These are phyloP conservation scores for Rhizopus stolonifer DNA, from an alignment of 371 early-diverging fungal genomes.

Conservation along the genomic window DNA sequence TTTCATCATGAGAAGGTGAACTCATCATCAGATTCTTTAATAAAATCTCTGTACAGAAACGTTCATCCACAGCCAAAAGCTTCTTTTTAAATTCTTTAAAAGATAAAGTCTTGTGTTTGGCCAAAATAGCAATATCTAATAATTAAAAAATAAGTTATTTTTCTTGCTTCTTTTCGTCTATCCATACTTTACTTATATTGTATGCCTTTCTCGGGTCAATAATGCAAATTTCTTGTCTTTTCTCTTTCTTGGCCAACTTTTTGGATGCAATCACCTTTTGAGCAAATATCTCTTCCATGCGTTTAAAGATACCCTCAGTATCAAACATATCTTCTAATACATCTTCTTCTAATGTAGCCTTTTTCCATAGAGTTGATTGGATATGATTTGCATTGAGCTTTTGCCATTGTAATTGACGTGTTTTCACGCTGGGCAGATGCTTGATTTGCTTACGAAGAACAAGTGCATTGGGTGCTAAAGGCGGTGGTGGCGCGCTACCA, in stretches of 20 bases:
- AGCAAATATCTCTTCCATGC: constrained; percentile 75
- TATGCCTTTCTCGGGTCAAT: constrained; percentile 77
- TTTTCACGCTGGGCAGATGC: constrained; percentile 67
- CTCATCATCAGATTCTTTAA: constrained; percentile 66
- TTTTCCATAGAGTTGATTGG: constrained; percentile 60
- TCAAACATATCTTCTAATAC: constrained; percentile 47
- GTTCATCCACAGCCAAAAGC: constrained; percentile 66
- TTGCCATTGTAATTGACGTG: constrained; percentile 85
- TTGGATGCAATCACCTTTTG: constrained; percentile 59
- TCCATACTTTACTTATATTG: constrained; percentile 72
- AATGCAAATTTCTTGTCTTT: constrained; percentile 58
- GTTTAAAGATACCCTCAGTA: constrained; percentile 63
- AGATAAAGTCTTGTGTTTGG: constrained; percentile 64
- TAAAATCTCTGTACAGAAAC: constrained; percentile 66
- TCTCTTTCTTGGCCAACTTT: constrained; percentile 29
- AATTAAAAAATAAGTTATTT: not conserved
- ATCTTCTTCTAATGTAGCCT: constrained; percentile 27
- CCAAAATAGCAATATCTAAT: constrained; percentile 69
- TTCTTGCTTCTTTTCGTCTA: too few species aligned
- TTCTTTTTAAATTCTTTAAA: constrained; percentile 63
- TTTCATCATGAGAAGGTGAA: constrained; percentile 76
- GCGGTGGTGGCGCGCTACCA: not conserved
- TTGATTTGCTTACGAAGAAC: constrained; percentile 59
- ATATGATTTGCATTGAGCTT: constrained; percentile 67
- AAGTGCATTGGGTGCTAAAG: not conserved